Percentiles rank a stretch among this genome's conserved stretches.
phyloP scores from a whole-genome alignment of 345 rosid species.

The Clausena lansium region DNA sequence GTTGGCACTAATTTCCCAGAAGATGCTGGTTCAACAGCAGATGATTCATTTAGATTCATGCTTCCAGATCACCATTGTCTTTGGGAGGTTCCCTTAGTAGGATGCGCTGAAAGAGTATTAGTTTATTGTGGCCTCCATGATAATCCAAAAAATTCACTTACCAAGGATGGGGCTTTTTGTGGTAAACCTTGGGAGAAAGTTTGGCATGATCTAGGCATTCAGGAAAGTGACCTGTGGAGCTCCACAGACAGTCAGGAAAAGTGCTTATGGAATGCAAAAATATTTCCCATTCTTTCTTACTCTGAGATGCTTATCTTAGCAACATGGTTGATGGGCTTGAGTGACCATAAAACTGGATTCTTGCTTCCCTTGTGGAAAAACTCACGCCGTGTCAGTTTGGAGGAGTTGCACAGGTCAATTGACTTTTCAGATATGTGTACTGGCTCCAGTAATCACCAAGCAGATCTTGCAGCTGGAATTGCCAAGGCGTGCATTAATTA shows the following conservation, averaged over 20 bases:
- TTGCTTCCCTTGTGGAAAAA: constrained; percentile 67
- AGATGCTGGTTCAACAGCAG: constrained; percentile 31
- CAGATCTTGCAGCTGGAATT: constrained; percentile 93
- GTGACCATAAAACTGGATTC: constrained; percentile 36
- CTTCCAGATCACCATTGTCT: constrained; percentile 96
- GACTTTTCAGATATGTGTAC: constrained; percentile 81
- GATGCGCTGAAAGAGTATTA: constrained; percentile 60
- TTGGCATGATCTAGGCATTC: constrained; percentile 65
- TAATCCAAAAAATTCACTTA: constrained; percentile 71
- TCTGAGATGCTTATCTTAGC: constrained; percentile 75
- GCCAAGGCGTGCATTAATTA: constrained; percentile 85
- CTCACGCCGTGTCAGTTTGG: constrained; percentile 84
- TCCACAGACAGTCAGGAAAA: constrained; percentile 48
- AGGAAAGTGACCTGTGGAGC: constrained; percentile 78
- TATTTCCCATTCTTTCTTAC: constrained; percentile 73
- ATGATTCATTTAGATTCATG: constrained; percentile 56
- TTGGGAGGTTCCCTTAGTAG: constrained; percentile 95
- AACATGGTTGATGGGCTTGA: constrained; percentile 91
- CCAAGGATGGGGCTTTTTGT: constrained; percentile 80
- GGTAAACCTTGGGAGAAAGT: constrained; percentile 87
- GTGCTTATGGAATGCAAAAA: constrained; percentile 93
- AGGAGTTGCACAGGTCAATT: constrained; percentile 90
- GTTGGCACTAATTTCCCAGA: constrained; percentile 70
- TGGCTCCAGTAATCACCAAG: constrained; percentile 86
- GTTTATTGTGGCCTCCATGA: constrained; percentile 95